phyloP scores from a whole-genome alignment of 2,329 filamentous ascomycete genomes.

The Neonectria punicea region DNA sequence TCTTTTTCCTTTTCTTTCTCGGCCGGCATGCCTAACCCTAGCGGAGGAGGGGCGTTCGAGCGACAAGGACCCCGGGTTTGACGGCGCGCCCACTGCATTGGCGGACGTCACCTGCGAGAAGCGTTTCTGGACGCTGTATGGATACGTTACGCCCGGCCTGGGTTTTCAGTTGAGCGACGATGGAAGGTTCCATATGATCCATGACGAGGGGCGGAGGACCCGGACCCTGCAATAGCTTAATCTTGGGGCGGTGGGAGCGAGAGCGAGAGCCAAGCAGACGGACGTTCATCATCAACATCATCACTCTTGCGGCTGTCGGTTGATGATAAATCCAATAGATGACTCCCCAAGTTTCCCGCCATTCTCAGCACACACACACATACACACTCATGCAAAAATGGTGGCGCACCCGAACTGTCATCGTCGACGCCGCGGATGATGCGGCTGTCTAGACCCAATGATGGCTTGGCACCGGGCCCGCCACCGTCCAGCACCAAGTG shows the following conservation, averaged over 20 bases:
- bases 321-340: neutral
- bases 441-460: slow-evolving; percentile 40
- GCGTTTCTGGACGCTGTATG: neutral
- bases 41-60: neutral
- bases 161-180: slow-evolving; percentile 13
- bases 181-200: neutral
- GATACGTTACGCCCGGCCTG: slow-evolving; percentile 9
- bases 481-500: slow-evolving; percentile 40
- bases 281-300: neutral
- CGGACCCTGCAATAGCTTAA: slow-evolving; percentile 18
- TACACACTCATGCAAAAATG: neutral
- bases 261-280: neutral
- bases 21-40: slow-evolving; percentile 1
- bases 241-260: neutral
- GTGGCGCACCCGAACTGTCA: neutral
- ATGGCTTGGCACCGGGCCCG: slow-evolving; percentile 35
- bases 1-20: neutral
- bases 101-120: slow-evolving; percentile 1
- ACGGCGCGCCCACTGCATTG: neutral
- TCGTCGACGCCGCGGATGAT: slow-evolving; percentile 37
- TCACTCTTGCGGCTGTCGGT: neutral
- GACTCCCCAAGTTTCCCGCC: neutral
- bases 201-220: neutral
- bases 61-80: slow-evolving; percentile 16
- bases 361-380: too few relatives aligned